A percentile compares a stretch with the other conserved stretches of the same genome.
Conservation (phyloP, 31 red algal species). For the Pterothamnion heteromorphum region DNA sequence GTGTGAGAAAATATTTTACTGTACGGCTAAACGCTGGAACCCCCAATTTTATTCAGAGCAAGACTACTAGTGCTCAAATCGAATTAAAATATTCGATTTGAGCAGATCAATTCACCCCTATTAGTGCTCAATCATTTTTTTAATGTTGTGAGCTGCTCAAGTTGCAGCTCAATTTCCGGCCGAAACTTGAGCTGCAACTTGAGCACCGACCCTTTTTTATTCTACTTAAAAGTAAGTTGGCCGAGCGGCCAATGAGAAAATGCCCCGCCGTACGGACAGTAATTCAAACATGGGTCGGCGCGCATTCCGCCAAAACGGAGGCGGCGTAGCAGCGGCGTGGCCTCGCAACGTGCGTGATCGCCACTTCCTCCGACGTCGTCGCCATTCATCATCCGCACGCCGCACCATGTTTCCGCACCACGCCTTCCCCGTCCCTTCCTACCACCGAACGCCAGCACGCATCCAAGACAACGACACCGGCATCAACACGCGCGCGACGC, state of each 20-base stretch:
- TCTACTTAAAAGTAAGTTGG: background rate
- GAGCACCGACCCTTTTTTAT: background rate
- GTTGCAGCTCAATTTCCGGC: background rate
- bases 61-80: background rate
- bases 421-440: too few species aligned
- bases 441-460: too few species aligned
- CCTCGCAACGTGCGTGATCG: too few species aligned
- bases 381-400: too few species aligned
- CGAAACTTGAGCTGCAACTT: constrained; percentile 2
- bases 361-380: too few species aligned
- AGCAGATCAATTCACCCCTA: background rate
- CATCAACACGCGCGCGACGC: too few species aligned
- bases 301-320: background rate
- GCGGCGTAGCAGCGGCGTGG: too few species aligned
- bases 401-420: too few species aligned
- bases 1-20: too few species aligned
- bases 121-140: background rate
- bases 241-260: background rate
- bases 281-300: background rate
- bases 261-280: background rate
- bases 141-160: constrained; percentile 1
- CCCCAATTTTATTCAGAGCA: too few species aligned
- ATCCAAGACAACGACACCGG: too few species aligned
- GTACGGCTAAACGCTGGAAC: too few species aligned
- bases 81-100: constrained; percentile 6